phyloP scores from a whole-genome alignment of 148 eudicot species.

The Chenopodium formosanum region DNA sequence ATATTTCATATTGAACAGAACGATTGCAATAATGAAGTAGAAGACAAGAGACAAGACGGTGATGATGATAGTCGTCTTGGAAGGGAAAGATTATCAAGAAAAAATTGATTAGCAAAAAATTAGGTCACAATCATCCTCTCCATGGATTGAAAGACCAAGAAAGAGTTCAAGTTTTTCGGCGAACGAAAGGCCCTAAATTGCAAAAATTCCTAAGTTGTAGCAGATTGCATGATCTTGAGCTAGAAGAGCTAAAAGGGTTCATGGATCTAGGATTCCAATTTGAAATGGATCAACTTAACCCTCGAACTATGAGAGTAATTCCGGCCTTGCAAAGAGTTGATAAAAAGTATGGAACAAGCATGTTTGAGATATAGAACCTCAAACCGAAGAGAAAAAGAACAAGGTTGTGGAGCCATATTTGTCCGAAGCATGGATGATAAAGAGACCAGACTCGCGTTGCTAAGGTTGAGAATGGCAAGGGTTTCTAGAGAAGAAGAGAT shows the following conservation, averaged over 20 bases:
- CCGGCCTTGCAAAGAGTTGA: slow-evolving; percentile 58
- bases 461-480: slow-evolving; percentile 41
- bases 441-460: slow-evolving; percentile 37
- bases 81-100: neutral
- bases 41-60: neutral
- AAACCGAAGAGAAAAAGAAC: slow-evolving; percentile 3
- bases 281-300: slow-evolving; percentile 36
- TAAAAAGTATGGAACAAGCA: neutral
- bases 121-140: slow-evolving; percentile 34
- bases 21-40: slow-evolving; percentile 2
- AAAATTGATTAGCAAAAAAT: slow-evolving; percentile 7
- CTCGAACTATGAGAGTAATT: slow-evolving; percentile 44
- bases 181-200: slow-evolving; percentile 14
- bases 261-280: slow-evolving; percentile 64
- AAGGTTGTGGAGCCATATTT: slow-evolving; percentile 45
- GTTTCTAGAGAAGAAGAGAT: slow-evolving; percentile 43
- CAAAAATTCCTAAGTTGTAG: slow-evolving; percentile 44
- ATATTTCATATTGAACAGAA: slow-evolving; percentile 14
- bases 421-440: slow-evolving; percentile 63
- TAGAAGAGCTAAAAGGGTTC: slow-evolving; percentile 65
- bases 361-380: slow-evolving; percentile 17
- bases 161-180: slow-evolving; percentile 19
- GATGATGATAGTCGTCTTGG: neutral
- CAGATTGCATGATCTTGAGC: slow-evolving; percentile 49
- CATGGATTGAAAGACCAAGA: slow-evolving; percentile 2